Percentiles rank a stretch among this genome's conserved stretches.
phyloP scores from a whole-genome alignment of 1,139 yeast species.

The Taphrina communis region DNA sequence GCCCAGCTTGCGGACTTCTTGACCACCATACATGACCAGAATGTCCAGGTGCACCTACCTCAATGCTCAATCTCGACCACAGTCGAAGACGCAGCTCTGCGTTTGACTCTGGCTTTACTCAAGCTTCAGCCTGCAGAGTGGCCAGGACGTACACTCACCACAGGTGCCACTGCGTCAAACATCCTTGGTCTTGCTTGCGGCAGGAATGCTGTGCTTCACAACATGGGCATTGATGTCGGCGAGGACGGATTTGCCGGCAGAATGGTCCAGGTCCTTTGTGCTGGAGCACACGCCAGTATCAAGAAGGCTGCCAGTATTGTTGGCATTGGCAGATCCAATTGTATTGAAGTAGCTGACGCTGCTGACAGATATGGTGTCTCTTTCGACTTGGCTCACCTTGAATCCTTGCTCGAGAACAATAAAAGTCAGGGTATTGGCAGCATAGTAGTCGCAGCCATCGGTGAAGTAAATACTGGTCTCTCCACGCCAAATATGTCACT shows the following conservation, averaged over 20 bases:
- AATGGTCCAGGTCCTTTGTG: conserved; percentile 4
- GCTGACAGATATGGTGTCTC: conserved; percentile 14
- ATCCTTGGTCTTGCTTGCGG: conserved; percentile 32
- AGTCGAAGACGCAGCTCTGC: conserved; percentile 25
- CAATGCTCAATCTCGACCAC: conserved; percentile 17
- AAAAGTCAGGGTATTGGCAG: background rate
- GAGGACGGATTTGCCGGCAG: conserved; percentile 10
- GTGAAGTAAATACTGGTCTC: conserved; percentile 27
- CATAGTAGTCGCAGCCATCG: conserved; percentile 20
- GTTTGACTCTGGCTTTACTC: conserved; percentile 10
- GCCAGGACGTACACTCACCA: conserved; percentile 26
- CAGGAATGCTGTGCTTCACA: background rate
- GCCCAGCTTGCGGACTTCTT: conserved; percentile 28
- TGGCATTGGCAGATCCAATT: conserved; percentile 15
- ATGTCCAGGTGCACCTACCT: conserved; percentile 22
- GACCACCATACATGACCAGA: conserved; percentile 17
- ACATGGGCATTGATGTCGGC: conserved; percentile 11
- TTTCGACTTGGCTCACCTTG: conserved; percentile 4
- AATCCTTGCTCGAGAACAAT: background rate
- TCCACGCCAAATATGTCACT: conserved; percentile 5
- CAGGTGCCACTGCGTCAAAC: conserved; percentile 24
- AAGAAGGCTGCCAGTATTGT: conserved; percentile 13
- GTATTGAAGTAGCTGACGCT: conserved; percentile 9
- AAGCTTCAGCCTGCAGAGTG: background rate
- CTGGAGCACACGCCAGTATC: conserved; percentile 22